These are phyloP conservation scores for Kazachstania martiniae DNA, from an alignment of 805 yeast genomes.

Conservation along the genomic window DNA sequence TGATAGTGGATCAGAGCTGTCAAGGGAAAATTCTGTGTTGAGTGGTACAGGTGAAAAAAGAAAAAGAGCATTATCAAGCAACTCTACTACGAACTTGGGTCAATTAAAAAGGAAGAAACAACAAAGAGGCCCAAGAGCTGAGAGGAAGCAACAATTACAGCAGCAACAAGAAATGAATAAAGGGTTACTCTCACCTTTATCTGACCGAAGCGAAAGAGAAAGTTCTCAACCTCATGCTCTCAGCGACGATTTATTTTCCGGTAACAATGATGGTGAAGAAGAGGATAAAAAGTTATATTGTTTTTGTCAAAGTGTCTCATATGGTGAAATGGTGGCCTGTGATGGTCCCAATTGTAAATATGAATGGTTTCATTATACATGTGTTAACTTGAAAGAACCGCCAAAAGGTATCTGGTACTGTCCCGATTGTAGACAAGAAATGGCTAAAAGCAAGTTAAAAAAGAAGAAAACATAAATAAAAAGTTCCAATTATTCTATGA, in stretches of 20 bases:
- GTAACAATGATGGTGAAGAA: constrained; percentile 27
- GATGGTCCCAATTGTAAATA: constrained; percentile 79
- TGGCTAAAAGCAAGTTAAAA: constrained; percentile 22
- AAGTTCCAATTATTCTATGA: background rate
- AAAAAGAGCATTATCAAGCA: constrained; percentile 12
- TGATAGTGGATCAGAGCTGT: constrained; percentile 18
- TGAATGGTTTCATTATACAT: constrained; percentile 95
- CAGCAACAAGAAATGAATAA: background rate
- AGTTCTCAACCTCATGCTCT: background rate
- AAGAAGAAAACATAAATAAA: constrained; percentile 11
- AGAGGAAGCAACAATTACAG: constrained; percentile 2
- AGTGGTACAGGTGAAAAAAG: constrained; percentile 13
- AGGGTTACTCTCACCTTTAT: too few relatives aligned
- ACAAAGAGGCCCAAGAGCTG: constrained; percentile 5
- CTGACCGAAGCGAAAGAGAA: too few relatives aligned
- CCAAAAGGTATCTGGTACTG: constrained; percentile 95
- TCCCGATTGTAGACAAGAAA: constrained; percentile 54
- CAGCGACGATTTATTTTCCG: constrained; percentile 28
- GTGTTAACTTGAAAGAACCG: constrained; percentile 82
- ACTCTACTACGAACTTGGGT: constrained; percentile 8
- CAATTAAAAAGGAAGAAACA: constrained; percentile 15
- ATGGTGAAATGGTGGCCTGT: constrained; percentile 95
- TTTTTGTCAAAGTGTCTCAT: constrained; percentile 87
- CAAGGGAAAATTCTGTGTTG: constrained; percentile 23
- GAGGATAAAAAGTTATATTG: constrained; percentile 71